Evolutionary conservation across 2,329 filamentous ascomycete species (phyloP).

Genomic region (Emericellopsis cladophorae): DNA sequence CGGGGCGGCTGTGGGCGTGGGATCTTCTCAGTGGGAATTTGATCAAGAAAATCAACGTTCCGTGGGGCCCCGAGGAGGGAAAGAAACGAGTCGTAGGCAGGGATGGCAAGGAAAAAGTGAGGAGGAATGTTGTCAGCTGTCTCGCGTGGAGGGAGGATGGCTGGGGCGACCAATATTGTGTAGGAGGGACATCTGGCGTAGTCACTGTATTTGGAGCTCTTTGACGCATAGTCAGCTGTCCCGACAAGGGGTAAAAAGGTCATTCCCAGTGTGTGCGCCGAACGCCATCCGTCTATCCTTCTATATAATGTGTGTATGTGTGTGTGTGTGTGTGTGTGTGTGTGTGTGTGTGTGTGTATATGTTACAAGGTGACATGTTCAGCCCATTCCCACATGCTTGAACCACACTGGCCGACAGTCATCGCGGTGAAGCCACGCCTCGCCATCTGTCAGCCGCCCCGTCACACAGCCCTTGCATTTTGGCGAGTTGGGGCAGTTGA

Average conservation of each 20-base stretch:
- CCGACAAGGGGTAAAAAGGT: not conserved
- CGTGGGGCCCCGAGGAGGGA: conserved; percentile 39
- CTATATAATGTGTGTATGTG: no score
- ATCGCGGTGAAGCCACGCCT: conserved; percentile 72
- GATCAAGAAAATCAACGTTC: conserved; percentile 46
- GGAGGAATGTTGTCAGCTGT: conserved; percentile 48
- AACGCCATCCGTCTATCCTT: not conserved
- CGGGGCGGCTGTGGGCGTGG: conserved; percentile 67
- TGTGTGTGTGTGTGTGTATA: no score
- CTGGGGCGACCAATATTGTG: conserved; percentile 52
- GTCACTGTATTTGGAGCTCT: conserved; percentile 47
- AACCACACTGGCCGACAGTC: conserved; percentile 97
- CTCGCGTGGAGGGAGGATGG: conserved; percentile 50
- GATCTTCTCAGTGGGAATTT: conserved; percentile 66
- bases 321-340: no score
- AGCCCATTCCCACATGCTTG: conserved; percentile 80
- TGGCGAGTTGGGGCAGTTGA: conserved; percentile 94
- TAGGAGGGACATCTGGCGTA: conserved; percentile 50
- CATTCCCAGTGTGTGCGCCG: not conserved
- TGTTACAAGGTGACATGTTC: conserved; percentile 8
- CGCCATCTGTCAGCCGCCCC: conserved; percentile 81
- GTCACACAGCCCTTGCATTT: conserved; percentile 85
- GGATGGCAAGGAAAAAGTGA: conserved; percentile 47
- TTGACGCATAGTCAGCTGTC: conserved; percentile 6
- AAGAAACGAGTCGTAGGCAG: conserved; percentile 42